These are phyloP conservation scores for Hortaea werneckii DNA, from an alignment of 2,329 filamentous ascomycete species.

Conservation along the genomic window DNA sequence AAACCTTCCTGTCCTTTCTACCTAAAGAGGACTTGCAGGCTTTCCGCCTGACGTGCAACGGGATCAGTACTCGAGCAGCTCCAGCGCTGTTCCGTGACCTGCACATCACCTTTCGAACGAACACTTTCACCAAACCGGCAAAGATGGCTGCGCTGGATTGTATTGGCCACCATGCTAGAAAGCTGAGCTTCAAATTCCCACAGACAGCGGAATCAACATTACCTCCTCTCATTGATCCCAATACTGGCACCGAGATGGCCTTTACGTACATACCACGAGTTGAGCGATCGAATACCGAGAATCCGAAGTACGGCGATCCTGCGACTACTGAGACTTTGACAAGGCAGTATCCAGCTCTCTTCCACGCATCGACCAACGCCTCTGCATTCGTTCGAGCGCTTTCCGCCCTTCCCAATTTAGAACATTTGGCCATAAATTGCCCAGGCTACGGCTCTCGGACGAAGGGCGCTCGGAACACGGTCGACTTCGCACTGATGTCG, in stretches of 20 bases:
- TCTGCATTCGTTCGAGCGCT: slow-evolving; percentile 72
- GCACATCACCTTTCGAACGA: slow-evolving; percentile 60
- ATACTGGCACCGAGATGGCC: slow-evolving; percentile 64
- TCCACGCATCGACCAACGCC: slow-evolving; percentile 82
- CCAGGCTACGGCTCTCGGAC: slow-evolving; percentile 58
- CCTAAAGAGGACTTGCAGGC: slow-evolving; percentile 33
- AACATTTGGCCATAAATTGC: slow-evolving; percentile 66
- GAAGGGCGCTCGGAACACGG: slow-evolving; percentile 63
- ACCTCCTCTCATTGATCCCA: slow-evolving; percentile 70
- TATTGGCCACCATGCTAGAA: slow-evolving; percentile 69
- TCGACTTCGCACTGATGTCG: slow-evolving; percentile 84
- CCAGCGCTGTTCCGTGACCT: slow-evolving; percentile 59
- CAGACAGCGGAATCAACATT: slow-evolving; percentile 72
- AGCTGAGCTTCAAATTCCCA: slow-evolving; percentile 65
- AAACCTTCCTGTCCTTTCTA: slow-evolving; percentile 33
- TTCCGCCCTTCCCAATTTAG: slow-evolving; percentile 56
- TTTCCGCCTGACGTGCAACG: slow-evolving; percentile 57
- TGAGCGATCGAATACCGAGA: slow-evolving; percentile 45
- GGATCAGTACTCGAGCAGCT: slow-evolving; percentile 60
- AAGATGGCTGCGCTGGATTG: slow-evolving; percentile 64
- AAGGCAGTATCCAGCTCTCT: slow-evolving; percentile 77
- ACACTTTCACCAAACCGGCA: slow-evolving; percentile 63
- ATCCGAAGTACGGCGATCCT: slow-evolving; percentile 69
- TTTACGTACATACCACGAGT: slow-evolving; percentile 75
- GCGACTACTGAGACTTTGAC: slow-evolving; percentile 74